These are phyloP conservation scores for Adansonia gregorii DNA, from an alignment of 441 rosid genomes.

Conservation along the genomic window DNA sequence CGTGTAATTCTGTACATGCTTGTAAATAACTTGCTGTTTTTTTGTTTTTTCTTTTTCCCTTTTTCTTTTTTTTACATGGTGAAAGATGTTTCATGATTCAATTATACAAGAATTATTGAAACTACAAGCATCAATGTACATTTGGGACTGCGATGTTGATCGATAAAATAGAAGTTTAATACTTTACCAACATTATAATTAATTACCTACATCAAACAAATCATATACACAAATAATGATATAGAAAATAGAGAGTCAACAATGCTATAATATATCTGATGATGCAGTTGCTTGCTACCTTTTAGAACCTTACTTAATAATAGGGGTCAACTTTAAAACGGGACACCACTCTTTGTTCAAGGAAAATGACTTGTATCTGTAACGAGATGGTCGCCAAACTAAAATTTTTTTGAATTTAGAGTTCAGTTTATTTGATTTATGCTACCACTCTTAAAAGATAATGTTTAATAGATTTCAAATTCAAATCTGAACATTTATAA, in stretches of 20 bases:
- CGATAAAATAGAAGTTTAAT: too few relatives aligned
- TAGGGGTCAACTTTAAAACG: constrained; percentile 15
- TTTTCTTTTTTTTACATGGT: background rate
- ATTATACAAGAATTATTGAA: background rate
- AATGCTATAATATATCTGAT: background rate
- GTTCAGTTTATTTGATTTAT: too few relatives aligned
- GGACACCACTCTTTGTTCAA: background rate
- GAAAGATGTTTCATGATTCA: background rate
- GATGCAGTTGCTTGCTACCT: background rate
- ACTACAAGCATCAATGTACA: background rate
- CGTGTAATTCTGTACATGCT: background rate
- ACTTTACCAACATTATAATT: too few relatives aligned
- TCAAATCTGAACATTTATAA: too few relatives aligned
- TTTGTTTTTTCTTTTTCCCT: too few relatives aligned
- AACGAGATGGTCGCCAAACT: background rate
- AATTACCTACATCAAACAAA: background rate
- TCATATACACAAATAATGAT: background rate
- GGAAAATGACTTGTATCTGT: constrained; percentile 17
- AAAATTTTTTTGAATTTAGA: too few relatives aligned
- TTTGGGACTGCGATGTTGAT: too few relatives aligned
- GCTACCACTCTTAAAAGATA: too few relatives aligned
- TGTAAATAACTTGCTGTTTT: background rate
- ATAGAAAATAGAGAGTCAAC: background rate
- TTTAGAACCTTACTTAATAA: background rate
- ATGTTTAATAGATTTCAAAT: too few relatives aligned